Evolutionary conservation across 2,329 filamentous ascomycete species (phyloP).

Genomic region (Colletotrichum acutatum): DNA sequence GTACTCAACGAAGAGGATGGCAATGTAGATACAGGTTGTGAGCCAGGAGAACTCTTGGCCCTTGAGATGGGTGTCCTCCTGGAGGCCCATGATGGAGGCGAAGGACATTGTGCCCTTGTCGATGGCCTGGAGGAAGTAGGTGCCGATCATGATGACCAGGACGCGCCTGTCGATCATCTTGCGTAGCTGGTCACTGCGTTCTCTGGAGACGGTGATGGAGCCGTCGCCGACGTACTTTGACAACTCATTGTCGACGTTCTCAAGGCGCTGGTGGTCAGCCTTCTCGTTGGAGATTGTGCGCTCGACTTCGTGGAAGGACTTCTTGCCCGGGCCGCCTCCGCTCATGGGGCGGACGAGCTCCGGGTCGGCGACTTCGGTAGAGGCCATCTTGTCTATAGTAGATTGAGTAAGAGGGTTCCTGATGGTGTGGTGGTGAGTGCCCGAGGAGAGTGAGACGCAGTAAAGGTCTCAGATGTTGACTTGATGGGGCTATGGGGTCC

Average conservation of each 20-base stretch:
- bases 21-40: conserved; percentile 80
- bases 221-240: conserved; percentile 72
- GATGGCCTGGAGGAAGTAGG: conserved; percentile 78
- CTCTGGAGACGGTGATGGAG: conserved; percentile 66
- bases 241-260: conserved; percentile 73
- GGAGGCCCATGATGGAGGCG: conserved; percentile 73
- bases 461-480: not conserved
- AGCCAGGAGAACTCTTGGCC: conserved; percentile 73
- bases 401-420: conserved; percentile 37
- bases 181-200: conserved; percentile 70
- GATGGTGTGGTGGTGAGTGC: not conserved
- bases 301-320: conserved; percentile 44
- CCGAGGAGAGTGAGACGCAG: not conserved
- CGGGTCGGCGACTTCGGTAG: conserved; percentile 41
- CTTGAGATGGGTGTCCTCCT: conserved; percentile 53
- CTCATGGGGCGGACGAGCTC: conserved; percentile 39
- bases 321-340: conserved; percentile 39
- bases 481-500: not conserved
- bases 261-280: conserved; percentile 32
- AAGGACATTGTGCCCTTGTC: conserved; percentile 75
- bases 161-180: conserved; percentile 75
- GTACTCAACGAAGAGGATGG: conserved; percentile 77
- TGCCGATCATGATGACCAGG: conserved; percentile 76
- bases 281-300: conserved; percentile 34
- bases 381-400: conserved; percentile 15